Evolutionary conservation across 2,329 filamentous ascomycete species (phyloP).

Genomic region (Fusarium pilosicola): DNA sequence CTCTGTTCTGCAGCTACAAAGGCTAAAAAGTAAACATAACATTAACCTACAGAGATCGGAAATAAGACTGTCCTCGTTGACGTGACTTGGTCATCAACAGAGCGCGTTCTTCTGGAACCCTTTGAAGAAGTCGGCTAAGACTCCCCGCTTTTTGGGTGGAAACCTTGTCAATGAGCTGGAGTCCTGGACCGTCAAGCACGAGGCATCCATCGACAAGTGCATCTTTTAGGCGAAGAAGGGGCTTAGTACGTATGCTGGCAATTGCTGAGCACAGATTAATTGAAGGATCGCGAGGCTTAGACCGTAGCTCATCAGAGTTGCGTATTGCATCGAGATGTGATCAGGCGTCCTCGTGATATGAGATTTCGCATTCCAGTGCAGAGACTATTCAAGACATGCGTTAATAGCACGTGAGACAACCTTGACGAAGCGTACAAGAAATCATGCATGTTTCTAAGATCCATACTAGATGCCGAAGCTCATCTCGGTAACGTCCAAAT

Average conservation of each 20-base stretch:
- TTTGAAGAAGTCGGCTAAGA: conserved; percentile 13
- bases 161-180: conserved; percentile 16
- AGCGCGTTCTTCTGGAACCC: conserved; percentile 30
- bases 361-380: conserved; percentile 18
- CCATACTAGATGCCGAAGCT: conserved; percentile 15
- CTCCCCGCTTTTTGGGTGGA: conserved; percentile 27
- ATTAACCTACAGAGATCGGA: neutral
- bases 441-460: conserved; percentile 21
- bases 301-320: conserved; percentile 9
- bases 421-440: conserved; percentile 1
- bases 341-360: neutral
- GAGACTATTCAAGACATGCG: conserved; percentile 5
- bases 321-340: neutral
- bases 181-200: conserved; percentile 5
- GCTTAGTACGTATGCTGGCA: conserved; percentile 16
- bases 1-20: conserved; percentile 9
- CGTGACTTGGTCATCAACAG: neutral
- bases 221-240: conserved; percentile 10
- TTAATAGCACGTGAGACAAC: conserved; percentile 19
- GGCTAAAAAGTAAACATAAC: conserved; percentile 12
- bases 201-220: conserved; percentile 23
- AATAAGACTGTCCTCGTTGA: conserved; percentile 6
- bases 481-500: conserved; percentile 38
- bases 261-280: conserved; percentile 1
- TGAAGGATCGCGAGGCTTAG: conserved; percentile 22